Evolutionary conservation across 2,329 filamentous ascomycete genomes (phyloP).

Genomic region (Hymenoscyphus albidus): DNA sequence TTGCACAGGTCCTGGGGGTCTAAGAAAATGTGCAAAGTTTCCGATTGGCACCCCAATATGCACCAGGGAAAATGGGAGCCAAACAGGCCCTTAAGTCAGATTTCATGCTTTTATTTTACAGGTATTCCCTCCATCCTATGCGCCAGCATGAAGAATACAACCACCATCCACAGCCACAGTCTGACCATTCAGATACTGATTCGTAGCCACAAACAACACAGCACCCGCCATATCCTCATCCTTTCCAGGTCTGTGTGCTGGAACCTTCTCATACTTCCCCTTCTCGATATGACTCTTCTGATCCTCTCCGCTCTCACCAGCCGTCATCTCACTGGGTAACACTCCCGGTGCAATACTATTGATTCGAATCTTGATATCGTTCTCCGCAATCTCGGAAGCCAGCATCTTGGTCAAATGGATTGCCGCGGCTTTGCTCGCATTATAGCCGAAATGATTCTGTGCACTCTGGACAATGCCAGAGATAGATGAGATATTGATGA

Average conservation of each 20-base stretch:
- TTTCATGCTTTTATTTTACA: no score
- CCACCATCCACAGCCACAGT: conserved; percentile 50
- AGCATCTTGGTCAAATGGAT: conserved; percentile 55
- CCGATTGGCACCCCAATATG: no score
- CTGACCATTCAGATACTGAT: conserved; percentile 41
- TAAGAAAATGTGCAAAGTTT: no score
- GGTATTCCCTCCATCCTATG: background rate
- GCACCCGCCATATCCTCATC: conserved; percentile 57
- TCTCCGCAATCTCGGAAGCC: conserved; percentile 44
- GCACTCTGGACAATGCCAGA: conserved; percentile 31
- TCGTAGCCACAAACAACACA: conserved; percentile 48
- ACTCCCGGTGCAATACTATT: conserved; percentile 56
- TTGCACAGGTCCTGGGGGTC: no score
- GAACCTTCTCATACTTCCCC: conserved; percentile 48
- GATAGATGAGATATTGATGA: conserved; percentile 35
- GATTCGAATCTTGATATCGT: conserved; percentile 52
- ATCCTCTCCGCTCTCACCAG: conserved; percentile 43
- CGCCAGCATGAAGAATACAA: conserved; percentile 42
- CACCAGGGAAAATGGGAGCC: no score
- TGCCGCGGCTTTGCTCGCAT: conserved; percentile 46
- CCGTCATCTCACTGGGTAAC: conserved; percentile 57
- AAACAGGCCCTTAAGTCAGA: no score
- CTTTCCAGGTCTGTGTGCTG: conserved; percentile 49
- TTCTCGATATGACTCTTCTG: conserved; percentile 53
- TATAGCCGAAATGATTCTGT: conserved; percentile 33